Evolutionary conservation across 2,329 filamentous ascomycete genomes (phyloP).

Genomic region (Paecilomyces dactylethromorphus): DNA sequence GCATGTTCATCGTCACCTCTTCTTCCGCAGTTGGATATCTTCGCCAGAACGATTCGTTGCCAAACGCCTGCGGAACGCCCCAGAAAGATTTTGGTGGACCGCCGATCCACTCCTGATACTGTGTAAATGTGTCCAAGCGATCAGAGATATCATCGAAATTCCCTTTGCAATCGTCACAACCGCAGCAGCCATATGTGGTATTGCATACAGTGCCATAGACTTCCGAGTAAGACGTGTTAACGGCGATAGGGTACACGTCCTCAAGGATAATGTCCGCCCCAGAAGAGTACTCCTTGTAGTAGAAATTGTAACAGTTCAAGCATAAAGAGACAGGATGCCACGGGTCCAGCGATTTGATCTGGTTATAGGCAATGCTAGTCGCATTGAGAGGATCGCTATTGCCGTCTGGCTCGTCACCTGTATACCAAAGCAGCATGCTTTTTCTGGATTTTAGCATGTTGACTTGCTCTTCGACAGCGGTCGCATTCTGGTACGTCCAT

Average conservation of each 20-base stretch:
- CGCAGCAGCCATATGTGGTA: constrained; percentile 55
- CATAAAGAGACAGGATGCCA: constrained; percentile 56
- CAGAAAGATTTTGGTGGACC: constrained; percentile 39
- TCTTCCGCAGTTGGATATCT: constrained; percentile 41
- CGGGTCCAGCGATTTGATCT: constrained; percentile 48
- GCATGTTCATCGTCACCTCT: constrained; percentile 41
- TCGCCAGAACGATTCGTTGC: constrained; percentile 41
- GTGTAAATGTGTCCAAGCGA: constrained; percentile 36
- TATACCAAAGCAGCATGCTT: constrained; percentile 42
- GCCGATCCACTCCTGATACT: constrained; percentile 37
- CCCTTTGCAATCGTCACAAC: constrained; percentile 55
- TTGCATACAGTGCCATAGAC: constrained; percentile 53
- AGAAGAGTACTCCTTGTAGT: constrained; percentile 49
- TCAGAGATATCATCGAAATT: constrained; percentile 47
- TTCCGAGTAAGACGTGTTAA: constrained; percentile 49
- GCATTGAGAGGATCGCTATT: constrained; percentile 48
- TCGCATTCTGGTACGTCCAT: constrained; percentile 34
- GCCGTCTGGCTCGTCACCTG: constrained; percentile 51
- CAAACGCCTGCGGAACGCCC: constrained; percentile 47
- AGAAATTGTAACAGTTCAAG: constrained; percentile 58
- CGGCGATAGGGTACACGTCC: constrained; percentile 55
- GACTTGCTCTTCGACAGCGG: constrained; percentile 26
- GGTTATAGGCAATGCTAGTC: constrained; percentile 35
- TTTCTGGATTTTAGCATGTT: constrained; percentile 12
- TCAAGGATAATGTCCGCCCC: constrained; percentile 55